Conservation (phyloP, 2,329 filamentous ascomycete species). For the Venturia asperata region DNA sequence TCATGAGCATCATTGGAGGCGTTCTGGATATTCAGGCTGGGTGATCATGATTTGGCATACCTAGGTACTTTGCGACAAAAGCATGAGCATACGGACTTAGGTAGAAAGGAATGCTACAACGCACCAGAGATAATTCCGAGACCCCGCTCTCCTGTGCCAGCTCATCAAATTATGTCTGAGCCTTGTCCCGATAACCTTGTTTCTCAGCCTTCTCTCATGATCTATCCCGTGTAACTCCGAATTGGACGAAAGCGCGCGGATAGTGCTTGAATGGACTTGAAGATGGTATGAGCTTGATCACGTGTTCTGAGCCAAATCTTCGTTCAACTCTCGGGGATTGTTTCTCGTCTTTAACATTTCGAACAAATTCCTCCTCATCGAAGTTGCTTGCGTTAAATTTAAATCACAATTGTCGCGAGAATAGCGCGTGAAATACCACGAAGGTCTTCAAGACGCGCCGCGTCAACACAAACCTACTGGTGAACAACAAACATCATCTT, state of each 20-base stretch:
- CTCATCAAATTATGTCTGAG: background rate
- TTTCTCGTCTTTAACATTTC: background rate
- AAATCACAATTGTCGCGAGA: background rate
- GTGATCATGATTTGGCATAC: background rate
- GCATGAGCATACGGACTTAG: background rate
- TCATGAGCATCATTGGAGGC: slow-evolving; percentile 8
- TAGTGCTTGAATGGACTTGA: no score
- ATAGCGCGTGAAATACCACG: background rate
- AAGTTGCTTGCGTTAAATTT: background rate
- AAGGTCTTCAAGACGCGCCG: background rate
- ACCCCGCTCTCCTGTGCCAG: background rate
- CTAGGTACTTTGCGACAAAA: slow-evolving; percentile 9
- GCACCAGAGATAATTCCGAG: background rate
- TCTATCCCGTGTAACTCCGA: no score
- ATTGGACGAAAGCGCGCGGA: no score
- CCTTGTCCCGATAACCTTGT: background rate
- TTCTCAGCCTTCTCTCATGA: background rate
- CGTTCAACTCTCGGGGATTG: background rate
- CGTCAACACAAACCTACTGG: background rate
- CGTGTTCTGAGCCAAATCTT: background rate
- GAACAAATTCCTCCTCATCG: background rate
- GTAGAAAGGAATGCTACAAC: background rate
- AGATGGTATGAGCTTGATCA: no score
- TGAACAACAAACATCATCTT: background rate
- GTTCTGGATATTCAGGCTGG: background rate